Base-by-base conservation (phyloP, 257 asterid genomes). In the Fraxinus anomala region DNA sequence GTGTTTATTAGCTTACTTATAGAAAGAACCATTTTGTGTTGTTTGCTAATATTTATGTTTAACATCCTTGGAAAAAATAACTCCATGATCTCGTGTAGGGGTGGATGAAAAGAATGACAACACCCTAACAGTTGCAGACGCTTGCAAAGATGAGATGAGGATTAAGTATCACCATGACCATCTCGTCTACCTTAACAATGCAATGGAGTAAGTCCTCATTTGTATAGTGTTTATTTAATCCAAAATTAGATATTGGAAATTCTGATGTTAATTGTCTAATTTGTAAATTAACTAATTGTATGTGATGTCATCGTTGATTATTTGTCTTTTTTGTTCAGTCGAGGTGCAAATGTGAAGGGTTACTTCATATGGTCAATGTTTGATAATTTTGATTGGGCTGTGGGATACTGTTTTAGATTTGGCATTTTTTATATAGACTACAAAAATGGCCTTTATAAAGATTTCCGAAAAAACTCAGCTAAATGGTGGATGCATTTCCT, bases 281-380 rank as follows among this genome's bases (percentile, higher is more conserved):
- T 51, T 49, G 59, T 14, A 14, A 49, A 47, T 49, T 17, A 49
- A 49, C 17, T 49, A 49, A 49, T 49, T 14, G 11, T 49, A 49
- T 49, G n/a, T 14, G 21, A 3, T 49, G 59, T 49, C 16, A 49
- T 12, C 12, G 5, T 51, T 51, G 17, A 51, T 13, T 51, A 16
- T n/a, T 36, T 70, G 39, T 31, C 14, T 49, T 12, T 39, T 4
- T 33, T 34, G 73, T 70, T 81, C 79, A 80, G 85, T 9, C 81
- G 77, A 75, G 61, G 61, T 2, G 86, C 80, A 73, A 77, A 82
- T 16, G 86, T 88, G 1, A 78, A 79, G 74, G 92, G 92, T 2
- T 90, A 82, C 82, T 90, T 87, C 54, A 83, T 78, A 8, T 90
- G 91, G 90, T 56, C 95, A 9, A 83, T 85, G 70, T 69, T 89